Percentiles rank a stretch among this genome's conserved stretches.
Conservation (phyloP, 1,284 basidiomycete genomes). For the Schizopora paradoxa region DNA sequence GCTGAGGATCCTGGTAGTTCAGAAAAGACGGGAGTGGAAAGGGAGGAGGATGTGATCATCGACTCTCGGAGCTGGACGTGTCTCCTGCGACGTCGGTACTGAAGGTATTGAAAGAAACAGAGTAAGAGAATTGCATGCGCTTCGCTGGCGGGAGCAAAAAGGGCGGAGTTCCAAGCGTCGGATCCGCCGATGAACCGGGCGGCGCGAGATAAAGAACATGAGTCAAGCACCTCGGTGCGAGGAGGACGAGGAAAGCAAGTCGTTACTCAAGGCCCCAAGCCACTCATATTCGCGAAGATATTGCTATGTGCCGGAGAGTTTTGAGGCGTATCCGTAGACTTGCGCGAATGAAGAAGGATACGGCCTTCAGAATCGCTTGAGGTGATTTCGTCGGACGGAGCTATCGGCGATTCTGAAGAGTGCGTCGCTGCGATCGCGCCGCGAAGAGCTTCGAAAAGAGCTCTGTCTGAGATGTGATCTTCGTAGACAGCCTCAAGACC, state of each 20-base stretch:
- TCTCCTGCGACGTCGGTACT: conserved; percentile 19
- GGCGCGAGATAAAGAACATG: conserved; percentile 28
- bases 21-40: conserved; percentile 62
- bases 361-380: no score
- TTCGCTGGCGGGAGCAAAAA: conserved; percentile 32
- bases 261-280: conserved; percentile 46
- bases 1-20: conserved; percentile 47
- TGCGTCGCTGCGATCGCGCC: conserved; percentile 47
- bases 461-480: conserved; percentile 69
- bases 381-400: conserved; percentile 40
- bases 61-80: conserved; percentile 22
- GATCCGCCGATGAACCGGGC: conserved; percentile 23
- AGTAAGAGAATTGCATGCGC: conserved; percentile 38
- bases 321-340: no score
- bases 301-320: conserved; percentile 46
- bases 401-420: no score
- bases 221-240: conserved; percentile 51
- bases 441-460: conserved; percentile 69
- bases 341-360: no score
- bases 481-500: conserved; percentile 60
- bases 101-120: conserved; percentile 28
- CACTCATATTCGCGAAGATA: conserved; percentile 55
- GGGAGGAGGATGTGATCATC: conserved; percentile 39
- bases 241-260: conserved; percentile 56
- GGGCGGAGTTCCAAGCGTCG: no score